Conservation (phyloP, 2,329 filamentous ascomycete genomes). For the Cadophora gregata region DNA sequence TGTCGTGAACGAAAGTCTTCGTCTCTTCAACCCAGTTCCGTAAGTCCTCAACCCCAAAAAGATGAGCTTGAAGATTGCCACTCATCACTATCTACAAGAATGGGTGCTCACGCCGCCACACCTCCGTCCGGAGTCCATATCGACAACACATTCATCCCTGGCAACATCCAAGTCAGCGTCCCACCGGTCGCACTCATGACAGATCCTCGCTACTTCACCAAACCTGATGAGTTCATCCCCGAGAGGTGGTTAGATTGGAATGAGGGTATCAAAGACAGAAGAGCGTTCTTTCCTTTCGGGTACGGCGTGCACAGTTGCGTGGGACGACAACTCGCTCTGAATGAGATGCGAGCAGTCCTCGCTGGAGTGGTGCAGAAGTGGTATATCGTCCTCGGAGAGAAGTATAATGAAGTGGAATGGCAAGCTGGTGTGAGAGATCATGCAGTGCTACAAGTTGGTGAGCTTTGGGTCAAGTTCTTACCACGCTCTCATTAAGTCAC, state of each 20-base stretch:
- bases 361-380: slow-evolving; percentile 24
- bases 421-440: slow-evolving; percentile 26
- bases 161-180: slow-evolving; percentile 27
- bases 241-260: slow-evolving; percentile 27
- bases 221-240: slow-evolving; percentile 27
- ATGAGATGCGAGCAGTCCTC: slow-evolving; percentile 28
- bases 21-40: slow-evolving; percentile 28
- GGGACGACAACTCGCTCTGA: slow-evolving; percentile 31
- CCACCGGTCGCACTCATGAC: slow-evolving; percentile 27
- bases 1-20: slow-evolving; percentile 27
- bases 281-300: slow-evolving; percentile 32
- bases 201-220: slow-evolving; percentile 31
- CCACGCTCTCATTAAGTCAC: not conserved
- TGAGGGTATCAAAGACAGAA: slow-evolving; percentile 25
- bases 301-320: slow-evolving; percentile 33
- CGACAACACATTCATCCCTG: slow-evolving; percentile 21
- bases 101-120: slow-evolving; percentile 25
- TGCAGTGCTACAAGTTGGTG: slow-evolving; percentile 24
- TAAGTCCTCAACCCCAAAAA: not conserved
- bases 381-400: slow-evolving; percentile 24
- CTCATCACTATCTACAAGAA: not conserved
- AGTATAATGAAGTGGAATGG: slow-evolving; percentile 25
- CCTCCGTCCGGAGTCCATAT: slow-evolving; percentile 25
- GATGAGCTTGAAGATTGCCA: not conserved
- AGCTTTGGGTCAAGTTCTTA: slow-evolving; percentile 25